A percentile compares a stretch with the other conserved stretches of the same genome.
Evolutionary conservation across 2,329 filamentous ascomycete genomes (phyloP).

Genomic region (Venturia effusa): DNA sequence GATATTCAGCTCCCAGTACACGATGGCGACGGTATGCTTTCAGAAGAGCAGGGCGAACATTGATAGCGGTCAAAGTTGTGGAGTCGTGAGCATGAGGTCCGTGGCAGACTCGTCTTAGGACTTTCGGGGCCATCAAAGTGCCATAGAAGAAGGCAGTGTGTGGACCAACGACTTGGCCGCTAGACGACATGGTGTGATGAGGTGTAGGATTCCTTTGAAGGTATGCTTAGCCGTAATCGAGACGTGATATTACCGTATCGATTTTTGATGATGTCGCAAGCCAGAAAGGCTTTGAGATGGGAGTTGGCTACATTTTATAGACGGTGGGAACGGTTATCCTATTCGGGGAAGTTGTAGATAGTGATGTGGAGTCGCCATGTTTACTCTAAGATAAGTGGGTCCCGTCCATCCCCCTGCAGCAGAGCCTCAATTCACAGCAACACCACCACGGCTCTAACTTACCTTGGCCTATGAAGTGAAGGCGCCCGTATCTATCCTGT

Average conservation of each 20-base stretch:
- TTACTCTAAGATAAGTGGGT: too few relatives aligned
- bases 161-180: constrained; percentile 26
- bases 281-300: not conserved
- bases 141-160: constrained; percentile 56
- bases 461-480: not conserved
- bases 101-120: constrained; percentile 80
- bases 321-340: not conserved
- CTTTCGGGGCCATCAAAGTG: constrained; percentile 70
- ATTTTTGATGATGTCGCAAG: not conserved
- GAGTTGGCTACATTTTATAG: not conserved
- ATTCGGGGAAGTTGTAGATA: not conserved
- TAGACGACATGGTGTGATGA: not conserved
- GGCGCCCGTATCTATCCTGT: not conserved
- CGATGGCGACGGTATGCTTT: constrained; percentile 60
- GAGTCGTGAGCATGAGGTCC: constrained; percentile 29
- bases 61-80: constrained; percentile 27
- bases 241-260: not conserved
- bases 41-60: constrained; percentile 65
- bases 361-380: not conserved
- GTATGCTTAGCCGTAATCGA: too few relatives aligned
- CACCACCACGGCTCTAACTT: not conserved
- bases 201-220: too few relatives aligned
- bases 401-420: not conserved
- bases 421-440: not conserved
- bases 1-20: constrained; percentile 65